Evolutionary conservation across 495 filamentous ascomycete species (phyloP), one percentile per base, ranked within the genome.

Genomic region (Aspergillus baeticus): DNA sequence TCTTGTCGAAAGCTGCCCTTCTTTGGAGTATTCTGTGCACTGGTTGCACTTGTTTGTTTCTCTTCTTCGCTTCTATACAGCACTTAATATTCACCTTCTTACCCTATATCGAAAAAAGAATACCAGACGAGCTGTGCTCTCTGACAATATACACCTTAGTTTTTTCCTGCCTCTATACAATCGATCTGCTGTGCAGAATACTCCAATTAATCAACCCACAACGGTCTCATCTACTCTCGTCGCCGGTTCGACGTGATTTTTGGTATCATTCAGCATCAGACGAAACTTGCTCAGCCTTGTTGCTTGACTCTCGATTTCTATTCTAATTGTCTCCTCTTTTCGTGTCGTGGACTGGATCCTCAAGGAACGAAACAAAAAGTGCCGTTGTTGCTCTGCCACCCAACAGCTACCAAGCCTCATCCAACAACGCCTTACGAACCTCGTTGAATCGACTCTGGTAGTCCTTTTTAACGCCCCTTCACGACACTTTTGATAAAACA

Each of bases 1-100:
- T 75, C 84, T 84, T 85, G 84, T 81, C 72, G 26, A 74, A 80
- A 86, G 80, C 80, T 88, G 74, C 66, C 64, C 50, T 58, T 62
- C 59, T 77, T 78, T 68, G 74, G 77, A 69, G 75, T 75, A 72
- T 73, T 66, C 72, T 71, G 64, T 70, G 69, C 69, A 74, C 75
- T 76, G 71, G 70, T 71, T 81, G 67, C 76, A 75, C 69, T 72
- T 68, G 65, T 68, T 69, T 72, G 67, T 69, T 69, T 39, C 65
- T 67, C 71, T 70, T 77, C 81, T 80, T 78, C 79, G 80, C 78
- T 76, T 83, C 74, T 69, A 65, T 59, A 67, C 68, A 66, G 44
- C 67, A 63, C 49, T 49, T 54, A 34, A 45, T 57, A 13, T 46
- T 35, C 51, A 41, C 20, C 65, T 52, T 54, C 57, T 69, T 64